Evolutionary conservation across 192 early-diverging fungal species (phyloP), one percentile per base, ranked within the genome.

Genomic region (Coemansia sp.): DNA sequence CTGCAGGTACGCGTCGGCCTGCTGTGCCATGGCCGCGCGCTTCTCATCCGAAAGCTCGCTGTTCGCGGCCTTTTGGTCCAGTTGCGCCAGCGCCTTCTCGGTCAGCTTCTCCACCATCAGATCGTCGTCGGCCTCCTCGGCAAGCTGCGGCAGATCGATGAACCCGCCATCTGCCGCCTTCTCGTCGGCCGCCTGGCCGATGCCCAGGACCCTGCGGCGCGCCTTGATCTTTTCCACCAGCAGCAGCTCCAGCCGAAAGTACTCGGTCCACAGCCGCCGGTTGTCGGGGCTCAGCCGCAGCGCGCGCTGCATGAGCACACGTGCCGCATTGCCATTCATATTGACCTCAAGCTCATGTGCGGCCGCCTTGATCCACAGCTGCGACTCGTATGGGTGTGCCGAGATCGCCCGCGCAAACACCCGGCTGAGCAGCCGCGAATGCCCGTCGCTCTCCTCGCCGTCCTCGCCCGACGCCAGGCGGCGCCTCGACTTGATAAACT

Each of bases 361-460:
- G 2, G 94, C 92, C 2, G 94, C 92, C 68, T 92, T 66, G 50
- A 97, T 88, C 93, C 95, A 99, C 64, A 99, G 79, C 30, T 79
- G 54, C 22, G 85, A 62, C 19, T 93, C 89, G 14, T 66, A 80
- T 5, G 94, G 96, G 53, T 96, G 94, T 36, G 84, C 78, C 53
- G 90, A 87, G 35, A 99, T 88, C 0, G 91, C 94, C 23, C 87
- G 79, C 38, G 59, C 91, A 83, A 88, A 97, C 38, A 85, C 78
- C 49, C 79, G 79, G 50, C 83, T 84, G 15, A 95, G 68, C 23
- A 84, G 70, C 51, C 64, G 38, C 20, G 52, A 35, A 81, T 88
- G 36, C 60, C 59, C 64, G 9, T 58, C 44, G 8, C 27, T 14
- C 15, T 66, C 63, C 29, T 58, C 56, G 4, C 58, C 50, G 25